Conservation (phyloP, 2,329 filamentous ascomycete species). For the Xylaria sp. region DNA sequence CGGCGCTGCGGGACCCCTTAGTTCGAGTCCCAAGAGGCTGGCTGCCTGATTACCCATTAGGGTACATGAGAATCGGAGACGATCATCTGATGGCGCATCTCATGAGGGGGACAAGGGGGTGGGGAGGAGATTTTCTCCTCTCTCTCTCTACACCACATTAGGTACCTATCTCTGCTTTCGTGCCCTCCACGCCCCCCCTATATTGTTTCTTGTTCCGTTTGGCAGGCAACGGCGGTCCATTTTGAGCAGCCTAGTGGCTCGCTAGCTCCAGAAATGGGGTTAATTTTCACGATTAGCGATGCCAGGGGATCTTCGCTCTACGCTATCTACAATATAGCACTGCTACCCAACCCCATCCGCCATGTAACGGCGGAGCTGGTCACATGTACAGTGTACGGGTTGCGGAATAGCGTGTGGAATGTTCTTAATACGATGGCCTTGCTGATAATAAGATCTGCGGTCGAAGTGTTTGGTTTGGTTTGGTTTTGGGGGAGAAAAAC, state of each 20-base stretch:
- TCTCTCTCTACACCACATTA: slow-evolving; percentile 1
- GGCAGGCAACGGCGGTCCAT: background rate
- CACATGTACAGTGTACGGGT: slow-evolving; percentile 26
- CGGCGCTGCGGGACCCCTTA: slow-evolving; percentile 27
- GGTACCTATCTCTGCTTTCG: slow-evolving; percentile 1
- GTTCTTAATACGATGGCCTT: slow-evolving; percentile 19
- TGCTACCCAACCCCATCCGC: background rate
- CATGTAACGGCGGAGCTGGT: slow-evolving; percentile 19
- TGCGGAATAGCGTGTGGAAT: slow-evolving; percentile 8
- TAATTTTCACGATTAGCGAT: slow-evolving; percentile 36
- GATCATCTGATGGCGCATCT: slow-evolving; percentile 3
- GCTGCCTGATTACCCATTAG: slow-evolving; percentile 22
- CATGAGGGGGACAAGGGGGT: background rate
- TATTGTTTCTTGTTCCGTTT: background rate
- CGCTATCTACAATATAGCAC: slow-evolving; percentile 7
- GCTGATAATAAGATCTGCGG: slow-evolving; percentile 34
- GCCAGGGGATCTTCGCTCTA: background rate
- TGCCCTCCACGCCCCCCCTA: background rate
- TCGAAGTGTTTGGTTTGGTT: slow-evolving; percentile 14
- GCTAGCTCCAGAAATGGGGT: slow-evolving; percentile 22
- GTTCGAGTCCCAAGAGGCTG: slow-evolving; percentile 34
- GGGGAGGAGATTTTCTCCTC: background rate
- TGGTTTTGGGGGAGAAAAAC: slow-evolving; percentile 11
- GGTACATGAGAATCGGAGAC: slow-evolving; percentile 23
- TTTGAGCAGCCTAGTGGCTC: background rate